Evolutionary conservation across 768 basidiomycete species (phyloP), one percentile per base, ranked within the genome.

Genomic region (Kwoniella europaea): DNA sequence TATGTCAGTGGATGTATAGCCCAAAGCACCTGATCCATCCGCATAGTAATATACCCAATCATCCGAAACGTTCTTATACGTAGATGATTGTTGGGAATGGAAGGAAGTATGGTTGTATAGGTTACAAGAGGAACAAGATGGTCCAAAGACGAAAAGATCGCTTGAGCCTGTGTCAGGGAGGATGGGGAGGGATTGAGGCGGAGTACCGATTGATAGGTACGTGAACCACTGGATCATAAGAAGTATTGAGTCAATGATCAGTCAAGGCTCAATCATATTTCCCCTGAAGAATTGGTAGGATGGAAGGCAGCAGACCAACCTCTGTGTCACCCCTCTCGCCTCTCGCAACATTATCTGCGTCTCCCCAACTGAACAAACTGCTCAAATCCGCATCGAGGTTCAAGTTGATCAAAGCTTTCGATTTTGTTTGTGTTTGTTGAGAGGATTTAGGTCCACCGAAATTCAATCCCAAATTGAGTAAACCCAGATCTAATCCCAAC

Each of bases 141-240:
- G 65, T 24, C 68, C 71, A 44, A 66, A 75, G 27, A 75, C 57
- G 60, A 69, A 75, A 0, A 72, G 64, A 44, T 75, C 74, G 46
- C 71, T 67, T 16, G 74, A 75, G 15, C 74, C 74, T 22, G 74
- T 69, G 53, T 75, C 74, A 12, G 74, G 74, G 0, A 75, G 29
- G 13, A 75, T 63, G n/a, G 74, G 71, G 16, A 75, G 15, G 20
- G 68, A 69, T 58, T 75, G 74, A 16, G 74, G 74, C 42, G 74
- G 74, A 54, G 67, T 54, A 22, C 74, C 74, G 42, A 72, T 53
- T 15, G 74, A 67, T 58, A 75, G 70, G 46, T 72, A 72, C 0
- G 74, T 75, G 61, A 65, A 75, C 74, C 74, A 75, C 74, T 75
- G 55, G 13, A 42, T n/a, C 24, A 50, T 10, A 50, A 35, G 35